A percentile compares a stretch with the other conserved stretches of the same genome.
Conservation (phyloP, 768 basidiomycete genomes). For the Lactarius hatsudake region DNA sequence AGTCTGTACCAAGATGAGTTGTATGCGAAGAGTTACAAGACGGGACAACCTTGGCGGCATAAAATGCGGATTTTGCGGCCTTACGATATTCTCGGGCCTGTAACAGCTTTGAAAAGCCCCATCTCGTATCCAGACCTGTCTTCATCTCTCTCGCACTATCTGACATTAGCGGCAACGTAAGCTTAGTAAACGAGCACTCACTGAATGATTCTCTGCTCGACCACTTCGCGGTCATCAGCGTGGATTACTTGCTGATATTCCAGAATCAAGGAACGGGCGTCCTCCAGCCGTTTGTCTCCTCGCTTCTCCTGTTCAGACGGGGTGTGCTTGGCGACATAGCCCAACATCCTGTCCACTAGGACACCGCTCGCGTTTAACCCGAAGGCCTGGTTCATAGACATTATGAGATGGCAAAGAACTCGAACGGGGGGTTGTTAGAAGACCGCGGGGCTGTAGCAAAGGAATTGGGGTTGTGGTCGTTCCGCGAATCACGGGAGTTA, state of each 20-base stretch:
- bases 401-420: not conserved
- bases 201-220: not conserved
- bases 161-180: not conserved
- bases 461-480: not conserved
- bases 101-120: not conserved
- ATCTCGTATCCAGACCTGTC: not conserved
- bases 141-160: conserved; percentile 8
- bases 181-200: not conserved
- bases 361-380: not conserved
- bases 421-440: not conserved
- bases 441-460: not conserved
- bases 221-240: not conserved
- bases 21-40: not conserved
- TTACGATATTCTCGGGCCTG: conserved; percentile 14
- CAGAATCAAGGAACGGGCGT: not conserved
- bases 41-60: conserved; percentile 5
- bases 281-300: conserved; percentile 3
- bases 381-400: not conserved
- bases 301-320: conserved; percentile 3
- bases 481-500: not conserved
- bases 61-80: not conserved
- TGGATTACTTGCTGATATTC: not conserved
- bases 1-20: conserved; percentile 2
- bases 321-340: not conserved
- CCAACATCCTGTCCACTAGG: not conserved